Evolutionary conservation across 2,329 filamentous ascomycete species (phyloP), one percentile per base, ranked within the genome.

Genomic region (Botrytis elliptica): DNA sequence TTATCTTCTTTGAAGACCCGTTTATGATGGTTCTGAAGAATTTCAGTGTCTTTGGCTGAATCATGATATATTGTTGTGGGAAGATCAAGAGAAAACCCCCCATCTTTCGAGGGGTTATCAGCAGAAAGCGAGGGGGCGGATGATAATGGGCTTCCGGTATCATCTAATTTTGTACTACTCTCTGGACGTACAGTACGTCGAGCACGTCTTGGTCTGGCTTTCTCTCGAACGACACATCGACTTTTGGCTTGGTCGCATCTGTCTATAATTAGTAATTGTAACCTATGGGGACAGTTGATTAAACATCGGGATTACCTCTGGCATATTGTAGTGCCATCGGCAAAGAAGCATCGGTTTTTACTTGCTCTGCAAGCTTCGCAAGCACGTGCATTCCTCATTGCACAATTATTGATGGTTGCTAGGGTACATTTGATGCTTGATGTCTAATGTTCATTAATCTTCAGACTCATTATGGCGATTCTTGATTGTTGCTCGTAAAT

Each of bases 351-450:
- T 14, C 77, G 76, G 52, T 78, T 80, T 63, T 81, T 81, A 70
- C 78, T 79, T 18, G 75, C 77, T 52, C 79, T 71, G 57, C 79
- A 81, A 49, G 77, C 75, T 72, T 81, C 79, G 57, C 79, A 81
- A n/a, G 79, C 79, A 73, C 77, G 77, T 65, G 79, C 78, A 72
- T 79, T 81, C 79, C 76, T 44, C 74, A 68, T 69, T 77, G 77
- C 18, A 29, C 33, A 22, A 33, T 29, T 42, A 55, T 42, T 42
- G 46, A 55, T 29, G 18, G 5, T 29, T 22, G 36, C 36, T 29
- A 33, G 75, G 70, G 14, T 73, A 36, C 44, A 59, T 59, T 49
- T 44, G 22, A 57, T 22, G 59, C 6, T 40, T 57, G 52, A 18
- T 18, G n/a, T 57, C 16, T 57, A 59, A 67, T 52, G 9, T 59